These are phyloP conservation scores for Aspergillus pseudonomiae DNA, from an alignment of 2,329 filamentous ascomycete species.

Conservation along the genomic window DNA sequence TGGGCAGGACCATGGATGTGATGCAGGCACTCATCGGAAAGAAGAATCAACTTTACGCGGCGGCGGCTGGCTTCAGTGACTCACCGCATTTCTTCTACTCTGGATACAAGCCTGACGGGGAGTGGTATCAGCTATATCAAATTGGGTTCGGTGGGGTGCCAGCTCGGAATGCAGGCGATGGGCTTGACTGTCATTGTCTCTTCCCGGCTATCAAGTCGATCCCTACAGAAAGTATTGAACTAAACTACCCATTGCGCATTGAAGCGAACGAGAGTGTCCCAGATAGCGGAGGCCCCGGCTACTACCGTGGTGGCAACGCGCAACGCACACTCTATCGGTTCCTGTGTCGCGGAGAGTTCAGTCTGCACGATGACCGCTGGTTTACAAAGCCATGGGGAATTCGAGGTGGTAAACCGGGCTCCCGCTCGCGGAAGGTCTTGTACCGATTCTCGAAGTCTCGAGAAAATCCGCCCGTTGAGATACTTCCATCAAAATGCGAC, in stretches of 20 bases:
- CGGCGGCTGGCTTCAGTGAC: slow-evolving; percentile 55
- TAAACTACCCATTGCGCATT: slow-evolving; percentile 53
- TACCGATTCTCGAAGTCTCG: slow-evolving; percentile 45
- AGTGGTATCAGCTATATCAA: slow-evolving; percentile 55
- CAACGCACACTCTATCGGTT: slow-evolving; percentile 54
- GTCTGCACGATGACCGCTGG: slow-evolving; percentile 54
- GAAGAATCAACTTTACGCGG: slow-evolving; percentile 49
- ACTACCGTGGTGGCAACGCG: slow-evolving; percentile 53
- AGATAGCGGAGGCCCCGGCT: slow-evolving; percentile 53
- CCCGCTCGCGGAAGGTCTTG: slow-evolving; percentile 47
- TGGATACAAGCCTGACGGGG: slow-evolving; percentile 52
- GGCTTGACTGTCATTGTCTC: slow-evolving; percentile 54
- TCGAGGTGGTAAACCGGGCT: slow-evolving; percentile 50
- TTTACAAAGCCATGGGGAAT: slow-evolving; percentile 55
- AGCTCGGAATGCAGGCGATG: slow-evolving; percentile 51
- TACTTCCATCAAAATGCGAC: slow-evolving; percentile 53
- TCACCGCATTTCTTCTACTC: slow-evolving; percentile 56
- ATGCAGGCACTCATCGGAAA: slow-evolving; percentile 55
- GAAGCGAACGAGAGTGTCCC: slow-evolving; percentile 53
- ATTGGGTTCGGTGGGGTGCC: slow-evolving; percentile 56
- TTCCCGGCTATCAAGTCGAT: slow-evolving; percentile 57
- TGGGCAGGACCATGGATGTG: slow-evolving; percentile 54
- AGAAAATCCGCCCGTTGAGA: slow-evolving; percentile 32
- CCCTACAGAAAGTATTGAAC: slow-evolving; percentile 52
- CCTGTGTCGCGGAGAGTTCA: slow-evolving; percentile 50